Percentiles rank a stretch among this genome's conserved stretches.
phyloP scores from a whole-genome alignment of 2,329 filamentous ascomycete genomes.

The Dryadomyces quercus-mongolicae region DNA sequence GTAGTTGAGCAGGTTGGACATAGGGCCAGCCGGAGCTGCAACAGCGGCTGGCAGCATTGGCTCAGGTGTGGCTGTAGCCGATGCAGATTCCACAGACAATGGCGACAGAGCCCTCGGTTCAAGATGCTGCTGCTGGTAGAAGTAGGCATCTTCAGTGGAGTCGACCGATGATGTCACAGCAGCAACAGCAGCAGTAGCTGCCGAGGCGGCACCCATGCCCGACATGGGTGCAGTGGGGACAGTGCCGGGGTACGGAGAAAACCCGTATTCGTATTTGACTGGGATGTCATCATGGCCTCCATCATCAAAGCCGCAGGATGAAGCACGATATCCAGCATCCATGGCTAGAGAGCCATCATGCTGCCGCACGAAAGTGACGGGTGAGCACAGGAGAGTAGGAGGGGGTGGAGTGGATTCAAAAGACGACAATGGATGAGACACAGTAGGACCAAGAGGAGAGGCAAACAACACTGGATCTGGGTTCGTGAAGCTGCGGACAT shows the following conservation, averaged over 20 bases:
- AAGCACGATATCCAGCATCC: conserved; percentile 43
- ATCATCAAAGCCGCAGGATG: conserved; percentile 54
- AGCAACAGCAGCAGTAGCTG: conserved; percentile 17
- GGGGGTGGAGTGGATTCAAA: conserved; percentile 25
- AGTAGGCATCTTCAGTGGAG: conserved; percentile 21
- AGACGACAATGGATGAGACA: conserved; percentile 1
- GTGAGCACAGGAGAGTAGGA: conserved; percentile 50
- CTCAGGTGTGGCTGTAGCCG: conserved; percentile 22
- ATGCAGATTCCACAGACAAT: conserved; percentile 21
- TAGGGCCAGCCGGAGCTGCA: conserved; percentile 55
- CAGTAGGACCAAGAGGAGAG: conserved; percentile 29
- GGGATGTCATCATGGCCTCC: conserved; percentile 28
- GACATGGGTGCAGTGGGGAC: conserved; percentile 22
- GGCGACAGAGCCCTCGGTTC: conserved; percentile 33
- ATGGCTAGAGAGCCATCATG: conserved; percentile 16
- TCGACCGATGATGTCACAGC: conserved; percentile 15
- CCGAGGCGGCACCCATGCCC: conserved; percentile 1
- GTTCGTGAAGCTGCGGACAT: conserved; percentile 49
- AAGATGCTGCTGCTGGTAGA: conserved; percentile 35
- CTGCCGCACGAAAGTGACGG: conserved; percentile 40
- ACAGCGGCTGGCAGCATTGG: conserved; percentile 51
- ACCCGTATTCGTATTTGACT: conserved; percentile 52
- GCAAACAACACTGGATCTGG: conserved; percentile 38
- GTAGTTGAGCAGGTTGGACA: conserved; percentile 65
- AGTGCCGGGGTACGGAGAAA: conserved; percentile 71